These are phyloP conservation scores for Anthracocystis setariae DNA, from an alignment of 1,284 basidiomycete genomes.

Conservation along the genomic window DNA sequence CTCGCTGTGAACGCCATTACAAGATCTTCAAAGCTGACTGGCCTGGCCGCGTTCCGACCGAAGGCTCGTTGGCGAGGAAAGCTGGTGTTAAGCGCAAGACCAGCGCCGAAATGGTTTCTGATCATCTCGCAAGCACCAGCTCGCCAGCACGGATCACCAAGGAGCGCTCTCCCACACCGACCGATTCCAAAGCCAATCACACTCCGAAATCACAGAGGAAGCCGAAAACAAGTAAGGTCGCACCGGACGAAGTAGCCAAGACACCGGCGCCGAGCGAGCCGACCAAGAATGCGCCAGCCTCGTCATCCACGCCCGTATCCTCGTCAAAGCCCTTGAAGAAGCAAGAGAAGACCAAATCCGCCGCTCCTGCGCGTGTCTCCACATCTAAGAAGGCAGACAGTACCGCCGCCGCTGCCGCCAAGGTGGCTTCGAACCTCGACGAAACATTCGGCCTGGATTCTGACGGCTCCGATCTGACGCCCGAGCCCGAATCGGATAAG, in stretches of 20 bases:
- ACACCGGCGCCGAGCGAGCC: slow-evolving; percentile 5
- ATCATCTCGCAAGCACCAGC: slow-evolving; percentile 30
- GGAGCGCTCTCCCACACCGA: slow-evolving; percentile 41
- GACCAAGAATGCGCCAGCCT: neutral
- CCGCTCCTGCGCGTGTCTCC: too few species aligned
- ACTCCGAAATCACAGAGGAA: slow-evolving; percentile 34
- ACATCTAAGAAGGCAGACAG: slow-evolving; percentile 14
- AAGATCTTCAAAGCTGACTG: slow-evolving; percentile 66
- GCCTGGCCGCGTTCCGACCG: slow-evolving; percentile 54
- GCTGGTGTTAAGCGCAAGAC: slow-evolving; percentile 41
- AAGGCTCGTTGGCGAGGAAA: slow-evolving; percentile 30
- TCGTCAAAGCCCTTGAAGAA: slow-evolving; percentile 5
- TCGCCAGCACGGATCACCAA: slow-evolving; percentile 35
- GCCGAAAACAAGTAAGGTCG: slow-evolving; percentile 14
- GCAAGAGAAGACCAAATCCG: slow-evolving; percentile 8
- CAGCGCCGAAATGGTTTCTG: slow-evolving; percentile 43
- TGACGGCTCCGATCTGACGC: slow-evolving; percentile 47
- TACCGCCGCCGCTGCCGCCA: slow-evolving; percentile 5
- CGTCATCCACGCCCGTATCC: neutral
- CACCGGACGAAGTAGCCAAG: slow-evolving; percentile 3
- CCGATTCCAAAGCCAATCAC: slow-evolving; percentile 18
- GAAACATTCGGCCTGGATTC: slow-evolving; percentile 31
- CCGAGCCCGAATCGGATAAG: slow-evolving; percentile 43
- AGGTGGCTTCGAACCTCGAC: slow-evolving; percentile 1
- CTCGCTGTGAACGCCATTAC: slow-evolving; percentile 65